Base-by-base conservation (phyloP, 352 stramenopile genomes). In the Globisporangium cederbergense region DNA sequence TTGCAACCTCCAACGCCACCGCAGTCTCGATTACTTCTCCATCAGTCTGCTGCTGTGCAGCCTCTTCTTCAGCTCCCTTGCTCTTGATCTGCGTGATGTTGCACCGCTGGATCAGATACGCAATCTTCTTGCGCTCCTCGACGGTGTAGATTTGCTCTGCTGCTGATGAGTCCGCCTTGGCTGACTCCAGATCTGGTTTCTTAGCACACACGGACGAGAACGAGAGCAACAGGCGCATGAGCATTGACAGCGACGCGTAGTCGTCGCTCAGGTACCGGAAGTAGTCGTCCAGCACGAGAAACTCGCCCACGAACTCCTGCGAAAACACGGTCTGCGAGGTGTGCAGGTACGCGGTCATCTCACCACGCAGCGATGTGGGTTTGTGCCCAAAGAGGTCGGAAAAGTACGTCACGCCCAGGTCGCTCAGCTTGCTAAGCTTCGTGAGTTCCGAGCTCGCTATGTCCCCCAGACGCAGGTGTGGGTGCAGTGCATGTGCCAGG, bases 281-380 rank as follows among this genome's bases (percentile, higher is more conserved):
- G 57, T 90, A 91, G 70, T 90, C 77, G 42, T 87, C 75, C 8
- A 88, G 57, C 11, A 77, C 68, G 14, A 71, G 68, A 58, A 92
- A 92, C 50, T 92, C 81, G 32, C 63, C 60, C 28, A 89, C 70
- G 55, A 89, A 81, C 20, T 71, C 63, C 7, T 71, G 72, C 2
- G 68, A 64, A 51, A 90, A 92, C 16, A 77, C 71, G 7, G 68
- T 58, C 54, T 88, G 75, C 11, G 79, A 89, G 38, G 60, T 68
- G 57, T 91, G 78, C n/a, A 90, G 51, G 52, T 83, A 93, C 42
- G 84, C 81, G 2, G 81, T 89, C 61, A 91, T 69, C 64, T 91
- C 79, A 32, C 78, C 80, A 45, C 78, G 78, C 55, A 91, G 49
- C 18, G 70, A 81, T 51, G 59, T 79, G 7, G 78, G 65, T 58